phyloP scores from a whole-genome alignment of 1,284 basidiomycete genomes.

The Leccinum angustisporum region DNA sequence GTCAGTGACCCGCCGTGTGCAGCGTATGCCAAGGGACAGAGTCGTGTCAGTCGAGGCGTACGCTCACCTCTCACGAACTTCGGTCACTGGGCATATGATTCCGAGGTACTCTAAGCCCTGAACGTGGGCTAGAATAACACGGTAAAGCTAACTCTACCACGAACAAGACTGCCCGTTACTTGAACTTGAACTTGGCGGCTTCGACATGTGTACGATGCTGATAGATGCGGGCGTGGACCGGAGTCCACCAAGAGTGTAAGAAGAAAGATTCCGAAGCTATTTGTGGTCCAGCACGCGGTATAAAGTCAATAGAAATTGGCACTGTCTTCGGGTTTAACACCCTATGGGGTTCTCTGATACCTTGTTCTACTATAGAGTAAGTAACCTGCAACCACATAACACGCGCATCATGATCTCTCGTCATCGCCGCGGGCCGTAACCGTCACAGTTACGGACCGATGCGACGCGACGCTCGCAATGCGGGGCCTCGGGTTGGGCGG shows the following conservation, averaged over 20 bases:
- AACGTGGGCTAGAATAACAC: neutral
- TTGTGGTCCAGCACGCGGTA: neutral
- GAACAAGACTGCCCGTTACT: neutral
- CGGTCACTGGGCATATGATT: neutral
- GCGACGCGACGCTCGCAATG: neutral
- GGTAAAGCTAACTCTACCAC: neutral
- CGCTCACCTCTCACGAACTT: neutral
- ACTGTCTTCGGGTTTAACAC: neutral
- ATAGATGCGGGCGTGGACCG: neutral
- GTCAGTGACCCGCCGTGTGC: neutral
- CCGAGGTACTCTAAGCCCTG: neutral
- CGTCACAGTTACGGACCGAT: neutral
- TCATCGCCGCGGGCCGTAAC: neutral
- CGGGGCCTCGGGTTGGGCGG: neutral
- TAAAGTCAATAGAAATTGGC: neutral
- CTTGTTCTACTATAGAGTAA: neutral
- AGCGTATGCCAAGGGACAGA: neutral
- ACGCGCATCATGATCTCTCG: neutral
- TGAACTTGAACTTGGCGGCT: neutral
- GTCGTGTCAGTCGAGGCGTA: neutral
- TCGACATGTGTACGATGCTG: neutral
- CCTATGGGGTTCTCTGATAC: neutral
- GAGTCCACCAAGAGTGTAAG: neutral
- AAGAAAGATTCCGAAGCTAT: neutral
- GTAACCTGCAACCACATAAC: neutral